phyloP scores from a whole-genome alignment of 2,329 filamentous ascomycete genomes.

The Talaromyces sp. region DNA sequence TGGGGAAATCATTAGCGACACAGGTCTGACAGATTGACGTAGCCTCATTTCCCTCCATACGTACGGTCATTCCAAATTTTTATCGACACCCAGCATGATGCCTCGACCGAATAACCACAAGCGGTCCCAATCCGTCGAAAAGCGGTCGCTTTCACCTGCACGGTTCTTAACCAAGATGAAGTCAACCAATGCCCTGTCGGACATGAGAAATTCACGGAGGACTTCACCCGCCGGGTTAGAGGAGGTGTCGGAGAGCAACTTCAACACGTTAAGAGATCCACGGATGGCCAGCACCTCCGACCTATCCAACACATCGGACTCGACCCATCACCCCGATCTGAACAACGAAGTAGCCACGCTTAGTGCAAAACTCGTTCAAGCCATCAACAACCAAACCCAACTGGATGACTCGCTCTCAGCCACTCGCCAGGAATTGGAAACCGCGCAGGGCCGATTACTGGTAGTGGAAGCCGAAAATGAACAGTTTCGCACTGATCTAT shows the following conservation, averaged over 20 bases:
- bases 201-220: conserved; percentile 21
- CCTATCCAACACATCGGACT: conserved; percentile 29
- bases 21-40: conserved; percentile 1
- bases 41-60: conserved; percentile 37
- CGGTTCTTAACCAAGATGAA: conserved; percentile 39
- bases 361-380: conserved; percentile 93
- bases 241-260: conserved; percentile 33
- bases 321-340: conserved; percentile 52
- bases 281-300: conserved; percentile 32
- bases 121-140: conserved; percentile 33
- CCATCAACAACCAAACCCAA: conserved; percentile 91
- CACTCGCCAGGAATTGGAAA: conserved; percentile 76
- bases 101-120: conserved; percentile 30
- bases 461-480: conserved; percentile 65
- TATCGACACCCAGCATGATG: conserved; percentile 34
- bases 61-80: conserved; percentile 29
- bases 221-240: conserved; percentile 23
- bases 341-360: conserved; percentile 78
- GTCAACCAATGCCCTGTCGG: conserved; percentile 38
- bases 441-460: conserved; percentile 61
- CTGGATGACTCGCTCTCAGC: conserved; percentile 83
- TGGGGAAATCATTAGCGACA: neutral
- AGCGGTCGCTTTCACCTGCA: conserved; percentile 29
- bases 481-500: conserved; percentile 64
- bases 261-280: conserved; percentile 45